These are phyloP conservation scores for Phytopythium mirpurense DNA, from an alignment of 352 stramenopile species.

Conservation along the genomic window DNA sequence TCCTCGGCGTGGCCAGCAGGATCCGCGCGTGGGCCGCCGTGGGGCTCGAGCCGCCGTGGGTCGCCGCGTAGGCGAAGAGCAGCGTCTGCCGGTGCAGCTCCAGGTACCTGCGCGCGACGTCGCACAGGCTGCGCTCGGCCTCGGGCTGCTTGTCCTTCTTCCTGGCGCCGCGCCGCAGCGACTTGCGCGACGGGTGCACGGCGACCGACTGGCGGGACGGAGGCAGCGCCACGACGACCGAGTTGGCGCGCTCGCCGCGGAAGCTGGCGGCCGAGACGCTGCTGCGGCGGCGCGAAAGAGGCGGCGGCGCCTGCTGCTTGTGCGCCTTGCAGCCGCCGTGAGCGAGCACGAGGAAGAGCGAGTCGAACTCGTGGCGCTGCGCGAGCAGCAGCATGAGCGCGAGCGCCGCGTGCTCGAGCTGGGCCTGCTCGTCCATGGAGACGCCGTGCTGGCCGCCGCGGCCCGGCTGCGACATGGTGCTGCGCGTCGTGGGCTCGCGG, in stretches of 20 bases:
- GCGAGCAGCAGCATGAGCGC: conserved; percentile 36
- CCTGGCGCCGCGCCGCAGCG: conserved; percentile 9
- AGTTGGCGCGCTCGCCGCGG: conserved; percentile 3
- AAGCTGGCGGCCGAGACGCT: conserved; percentile 5
- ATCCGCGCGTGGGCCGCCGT: conserved; percentile 4
- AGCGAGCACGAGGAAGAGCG: conserved; percentile 39
- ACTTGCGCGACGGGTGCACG: conserved; percentile 11
- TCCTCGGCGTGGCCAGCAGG: conserved; percentile 8
- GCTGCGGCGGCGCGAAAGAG: conserved; percentile 9
- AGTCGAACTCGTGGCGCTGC: conserved; percentile 51
- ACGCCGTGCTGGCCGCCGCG: conserved; percentile 11
- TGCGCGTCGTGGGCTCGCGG: conserved; percentile 15
- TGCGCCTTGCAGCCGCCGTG: conserved; percentile 46
- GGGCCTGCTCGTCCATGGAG: conserved; percentile 20
- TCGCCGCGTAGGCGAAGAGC: conserved; percentile 37
- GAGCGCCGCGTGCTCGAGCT: conserved; percentile 30
- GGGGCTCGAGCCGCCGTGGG: conserved; percentile 16
- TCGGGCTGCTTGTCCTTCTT: conserved; percentile 20
- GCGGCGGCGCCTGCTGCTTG: conserved; percentile 24
- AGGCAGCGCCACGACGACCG: conserved; percentile 5
- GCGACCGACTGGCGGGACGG: conserved; percentile 4
- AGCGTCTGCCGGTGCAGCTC: conserved; percentile 60
- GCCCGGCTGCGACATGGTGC: conserved; percentile 21
- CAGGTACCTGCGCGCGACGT: conserved; percentile 45
- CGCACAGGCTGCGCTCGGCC: conserved; percentile 28